Evolutionary conservation across 495 filamentous ascomycete species (phyloP).

Genomic region (Aspergillus biplanus): DNA sequence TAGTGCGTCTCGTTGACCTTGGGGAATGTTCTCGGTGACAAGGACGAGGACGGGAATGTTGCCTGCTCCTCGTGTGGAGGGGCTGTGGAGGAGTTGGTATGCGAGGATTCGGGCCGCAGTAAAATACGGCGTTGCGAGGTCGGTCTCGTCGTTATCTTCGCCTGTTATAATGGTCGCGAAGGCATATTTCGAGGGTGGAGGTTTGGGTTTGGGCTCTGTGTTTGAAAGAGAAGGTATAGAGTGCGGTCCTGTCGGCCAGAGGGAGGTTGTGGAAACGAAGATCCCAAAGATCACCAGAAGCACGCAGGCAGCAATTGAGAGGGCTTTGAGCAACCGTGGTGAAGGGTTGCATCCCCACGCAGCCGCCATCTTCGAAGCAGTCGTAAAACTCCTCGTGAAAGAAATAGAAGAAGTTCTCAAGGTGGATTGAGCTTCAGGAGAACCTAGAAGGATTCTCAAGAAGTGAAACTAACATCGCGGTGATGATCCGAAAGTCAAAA

Average conservation of each 20-base stretch:
- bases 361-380: not conserved
- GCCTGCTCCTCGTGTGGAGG: constrained; percentile 29
- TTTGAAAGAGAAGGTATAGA: not conserved
- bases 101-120: constrained; percentile 41
- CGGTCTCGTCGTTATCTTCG: not conserved
- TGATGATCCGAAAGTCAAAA: too few species aligned
- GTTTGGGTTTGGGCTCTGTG: not conserved
- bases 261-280: not conserved
- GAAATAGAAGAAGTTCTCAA: too few species aligned
- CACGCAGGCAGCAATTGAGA: not conserved
- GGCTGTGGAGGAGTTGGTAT: constrained; percentile 50
- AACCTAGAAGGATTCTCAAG: too few species aligned
- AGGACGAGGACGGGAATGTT: constrained; percentile 41
- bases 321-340: not conserved
- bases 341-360: not conserved
- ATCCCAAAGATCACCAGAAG: not conserved
- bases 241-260: not conserved
- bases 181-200: not conserved
- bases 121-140: constrained; percentile 41
- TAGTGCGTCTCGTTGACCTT: constrained; percentile 29
- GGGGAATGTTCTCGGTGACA: constrained; percentile 30
- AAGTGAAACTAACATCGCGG: too few species aligned
- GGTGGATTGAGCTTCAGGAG: too few species aligned
- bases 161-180: constrained; percentile 6
- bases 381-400: too few species aligned